phyloP scores from a whole-genome alignment of 108 stramenopile species.

The Cyclotella baltica region DNA sequence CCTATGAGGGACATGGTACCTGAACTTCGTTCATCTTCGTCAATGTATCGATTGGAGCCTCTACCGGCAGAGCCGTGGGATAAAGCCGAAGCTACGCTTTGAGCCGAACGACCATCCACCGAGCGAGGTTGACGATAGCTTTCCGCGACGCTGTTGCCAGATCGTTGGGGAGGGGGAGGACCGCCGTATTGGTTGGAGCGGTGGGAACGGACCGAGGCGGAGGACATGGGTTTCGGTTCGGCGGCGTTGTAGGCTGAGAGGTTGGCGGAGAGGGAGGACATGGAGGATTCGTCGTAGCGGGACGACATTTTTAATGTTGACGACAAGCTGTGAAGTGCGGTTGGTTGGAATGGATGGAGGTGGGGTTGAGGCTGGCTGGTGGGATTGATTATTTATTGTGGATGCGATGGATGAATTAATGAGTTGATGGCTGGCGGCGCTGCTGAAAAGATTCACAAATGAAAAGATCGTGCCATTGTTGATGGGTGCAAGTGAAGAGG shows the following conservation, averaged over 20 bases:
- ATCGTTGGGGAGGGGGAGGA: conserved; percentile 11
- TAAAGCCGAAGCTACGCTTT: conserved; percentile 13
- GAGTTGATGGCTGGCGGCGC: no score
- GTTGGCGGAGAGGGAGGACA: conserved; percentile 49
- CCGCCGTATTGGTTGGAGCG: neutral
- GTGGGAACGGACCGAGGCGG: conserved; percentile 17
- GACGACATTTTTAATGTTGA: no score
- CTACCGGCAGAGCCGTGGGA: conserved; percentile 29
- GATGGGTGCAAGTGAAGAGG: no score
- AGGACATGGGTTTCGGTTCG: conserved; percentile 46
- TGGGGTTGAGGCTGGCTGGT: no score
- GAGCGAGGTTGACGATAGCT: conserved; percentile 27
- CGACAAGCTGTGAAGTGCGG: no score
- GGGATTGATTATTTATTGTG: no score
- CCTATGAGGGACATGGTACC: conserved; percentile 26
- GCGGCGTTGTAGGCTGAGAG: conserved; percentile 52
- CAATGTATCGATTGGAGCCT: conserved; percentile 3
- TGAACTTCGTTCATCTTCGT: conserved; percentile 24
- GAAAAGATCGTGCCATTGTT: no score
- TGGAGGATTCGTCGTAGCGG: conserved; percentile 33
- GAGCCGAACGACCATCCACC: conserved; percentile 19
- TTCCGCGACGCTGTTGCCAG: conserved; percentile 10
- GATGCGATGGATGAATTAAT: no score
- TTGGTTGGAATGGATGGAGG: no score
- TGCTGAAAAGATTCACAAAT: no score